phyloP scores from a whole-genome alignment of 371 early-diverging fungal species.

The Circinella minor region DNA sequence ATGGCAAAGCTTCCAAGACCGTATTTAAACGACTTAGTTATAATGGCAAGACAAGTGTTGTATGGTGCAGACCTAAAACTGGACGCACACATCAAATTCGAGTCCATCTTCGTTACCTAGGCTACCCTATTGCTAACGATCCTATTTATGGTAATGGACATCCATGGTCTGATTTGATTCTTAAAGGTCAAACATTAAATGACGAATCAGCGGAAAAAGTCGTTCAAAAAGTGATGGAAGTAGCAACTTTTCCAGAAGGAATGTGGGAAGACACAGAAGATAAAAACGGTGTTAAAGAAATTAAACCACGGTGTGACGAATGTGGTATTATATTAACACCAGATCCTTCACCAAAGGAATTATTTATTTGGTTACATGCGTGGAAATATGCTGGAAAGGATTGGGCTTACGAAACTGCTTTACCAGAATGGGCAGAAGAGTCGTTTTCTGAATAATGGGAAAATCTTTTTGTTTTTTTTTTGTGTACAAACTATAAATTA shows the following conservation, averaged over 20 bases:
- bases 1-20: conserved; percentile 84
- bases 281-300: conserved; percentile 15
- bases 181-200: conserved; percentile 1
- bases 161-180: conserved; percentile 12
- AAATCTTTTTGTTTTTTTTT: neutral
- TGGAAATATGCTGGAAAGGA: conserved; percentile 72
- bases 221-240: conserved; percentile 1
- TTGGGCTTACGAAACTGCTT: conserved; percentile 76
- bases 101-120: conserved; percentile 96
- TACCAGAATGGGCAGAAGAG: conserved; percentile 81
- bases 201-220: neutral
- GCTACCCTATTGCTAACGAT: conserved; percentile 98
- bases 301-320: conserved; percentile 42
- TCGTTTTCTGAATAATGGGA: neutral
- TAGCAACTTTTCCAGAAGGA: conserved; percentile 15
- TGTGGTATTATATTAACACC: conserved; percentile 54
- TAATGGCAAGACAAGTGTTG: conserved; percentile 73
- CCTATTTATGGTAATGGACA: conserved; percentile 61
- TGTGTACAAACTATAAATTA: neutral
- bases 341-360: conserved; percentile 73
- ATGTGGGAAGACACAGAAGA: conserved; percentile 24
- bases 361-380: conserved; percentile 87
- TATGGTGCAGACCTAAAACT: conserved; percentile 86
- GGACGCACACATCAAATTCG: conserved; percentile 99
- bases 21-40: conserved; percentile 68